These are phyloP conservation scores for Solioccasus polychromus DNA, from an alignment of 768 basidiomycete genomes.

Conservation along the genomic window DNA sequence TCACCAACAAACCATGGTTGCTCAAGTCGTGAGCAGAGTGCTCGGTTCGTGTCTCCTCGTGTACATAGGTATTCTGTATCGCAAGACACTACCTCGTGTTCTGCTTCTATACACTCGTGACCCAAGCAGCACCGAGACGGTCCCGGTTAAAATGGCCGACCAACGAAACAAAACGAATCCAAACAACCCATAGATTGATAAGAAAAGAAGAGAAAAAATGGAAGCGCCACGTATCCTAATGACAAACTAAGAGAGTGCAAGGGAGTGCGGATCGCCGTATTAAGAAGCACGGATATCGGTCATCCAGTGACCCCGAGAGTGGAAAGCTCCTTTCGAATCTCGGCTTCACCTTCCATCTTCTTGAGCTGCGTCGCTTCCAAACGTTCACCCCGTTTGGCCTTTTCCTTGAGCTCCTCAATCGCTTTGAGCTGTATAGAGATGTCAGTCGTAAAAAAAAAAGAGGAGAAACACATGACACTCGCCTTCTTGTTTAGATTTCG, in stretches of 20 bases:
- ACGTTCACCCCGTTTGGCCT: constrained; percentile 83
- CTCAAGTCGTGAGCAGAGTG: constrained; percentile 38
- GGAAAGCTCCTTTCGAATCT: constrained; percentile 78
- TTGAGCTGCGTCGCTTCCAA: constrained; percentile 93
- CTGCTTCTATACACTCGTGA: not conserved
- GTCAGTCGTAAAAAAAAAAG: not conserved
- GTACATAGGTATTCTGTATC: not conserved
- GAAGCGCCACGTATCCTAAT: not conserved
- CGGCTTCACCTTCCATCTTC: constrained; percentile 92
- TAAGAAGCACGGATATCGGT: not conserved
- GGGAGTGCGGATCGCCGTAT: too few species aligned
- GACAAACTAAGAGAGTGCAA: not conserved
- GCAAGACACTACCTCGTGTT: not conserved
- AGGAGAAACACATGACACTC: not conserved
- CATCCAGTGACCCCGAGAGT: constrained; percentile 27
- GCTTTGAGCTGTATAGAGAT: constrained; percentile 72
- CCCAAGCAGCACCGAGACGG: too few species aligned
- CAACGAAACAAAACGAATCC: too few species aligned
- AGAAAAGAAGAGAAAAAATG: constrained; percentile 2
- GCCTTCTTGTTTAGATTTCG: constrained; percentile 97
- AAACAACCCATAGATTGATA: constrained; percentile 5
- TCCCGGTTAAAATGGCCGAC: too few species aligned
- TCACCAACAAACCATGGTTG: constrained; percentile 75
- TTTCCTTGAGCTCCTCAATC: constrained; percentile 97
- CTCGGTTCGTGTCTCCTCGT: not conserved